Base-by-base conservation (phyloP, 2,329 filamentous ascomycete species). In the Tolypocladium paradoxum region DNA sequence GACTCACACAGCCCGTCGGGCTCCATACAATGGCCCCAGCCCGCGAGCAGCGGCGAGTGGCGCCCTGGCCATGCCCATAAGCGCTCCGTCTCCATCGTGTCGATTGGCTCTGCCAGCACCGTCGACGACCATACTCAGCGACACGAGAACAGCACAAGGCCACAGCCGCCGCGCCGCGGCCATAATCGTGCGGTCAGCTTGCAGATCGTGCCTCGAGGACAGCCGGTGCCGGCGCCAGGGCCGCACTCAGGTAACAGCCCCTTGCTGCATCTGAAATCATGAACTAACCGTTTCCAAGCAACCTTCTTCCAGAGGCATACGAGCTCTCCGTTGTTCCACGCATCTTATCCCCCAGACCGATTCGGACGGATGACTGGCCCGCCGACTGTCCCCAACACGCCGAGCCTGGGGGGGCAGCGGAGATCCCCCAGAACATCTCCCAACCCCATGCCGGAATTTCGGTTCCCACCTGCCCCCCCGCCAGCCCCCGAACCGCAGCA, bases 181-280 rank as follows among this genome's bases (percentile, higher is more conserved):
- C 90, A 96, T 73, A 82, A 77, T 48, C 79, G 90, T 51, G 90
- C 90, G 37, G 82, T 88, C 27, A 96, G 90, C 72, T 71, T 95
- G 55, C 90, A 95, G 66, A 85, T 92, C 38, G 54, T 66, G 37
- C 64, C 69, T 35, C 64, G 63, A 36, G 63, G 58, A 14, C 61
- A 64, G 35, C 55, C 59, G 66, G 82, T 57, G 74, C 83, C 48
- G 76, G 76, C 56, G 57, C 64, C 64, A 12, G 64, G 69, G 40
- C 64, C 63, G 58, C 69, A 63, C 49, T 69, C 64, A 62, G 71
- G 69, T 78, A 66, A 61, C 74, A 52, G n/a, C 7, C 16, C 38
- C 20, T 16, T 12, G 11, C n/a, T n/a, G 18, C 37, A 12, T 35
- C 12, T 54, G 24, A 16, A 24, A 22, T 49, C 31, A 45, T 43